Evolutionary conservation across 768 basidiomycete species (phyloP).

Genomic region (Atractiella rhizophila): DNA sequence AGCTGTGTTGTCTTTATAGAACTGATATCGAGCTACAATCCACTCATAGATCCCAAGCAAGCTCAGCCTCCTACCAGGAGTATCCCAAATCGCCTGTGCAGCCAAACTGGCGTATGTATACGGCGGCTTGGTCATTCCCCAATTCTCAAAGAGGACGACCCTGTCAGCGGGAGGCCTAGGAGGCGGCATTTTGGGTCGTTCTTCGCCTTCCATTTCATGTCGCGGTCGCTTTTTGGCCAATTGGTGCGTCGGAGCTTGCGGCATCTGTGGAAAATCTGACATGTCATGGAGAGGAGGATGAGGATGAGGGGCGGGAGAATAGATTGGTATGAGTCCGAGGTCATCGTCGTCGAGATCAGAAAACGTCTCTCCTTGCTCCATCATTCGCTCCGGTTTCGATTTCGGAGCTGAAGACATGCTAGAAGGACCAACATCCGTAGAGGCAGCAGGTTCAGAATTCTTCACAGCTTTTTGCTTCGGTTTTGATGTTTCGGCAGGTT

Average conservation of each 20-base stretch:
- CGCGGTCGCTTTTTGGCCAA: no score
- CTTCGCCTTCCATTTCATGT: no score
- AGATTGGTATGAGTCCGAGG: no score
- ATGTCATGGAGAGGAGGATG: no score
- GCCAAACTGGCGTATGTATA: conserved; percentile 85
- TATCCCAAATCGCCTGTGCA: conserved; percentile 76
- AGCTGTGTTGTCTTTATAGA: conserved; percentile 70
- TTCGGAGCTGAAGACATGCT: background rate
- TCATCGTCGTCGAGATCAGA: background rate
- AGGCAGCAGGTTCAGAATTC: no score
- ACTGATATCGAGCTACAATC: conserved; percentile 80
- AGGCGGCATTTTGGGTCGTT: no score
- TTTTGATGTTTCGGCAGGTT: conserved; percentile 2
- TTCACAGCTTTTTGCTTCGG: background rate
- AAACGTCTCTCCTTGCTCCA: background rate
- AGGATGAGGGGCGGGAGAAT: no score
- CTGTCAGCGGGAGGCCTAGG: no score
- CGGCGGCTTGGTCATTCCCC: conserved; percentile 55
- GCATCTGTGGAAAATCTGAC: no score
- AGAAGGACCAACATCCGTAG: background rate
- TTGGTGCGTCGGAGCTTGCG: no score
- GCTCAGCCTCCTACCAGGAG: conserved; percentile 55
- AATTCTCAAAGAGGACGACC: no score
- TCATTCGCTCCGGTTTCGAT: no score
- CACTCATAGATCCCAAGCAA: conserved; percentile 90